These are phyloP conservation scores for Ocimum tenuiflorum DNA, from an alignment of 257 asterid genomes.

Conservation along the genomic window DNA sequence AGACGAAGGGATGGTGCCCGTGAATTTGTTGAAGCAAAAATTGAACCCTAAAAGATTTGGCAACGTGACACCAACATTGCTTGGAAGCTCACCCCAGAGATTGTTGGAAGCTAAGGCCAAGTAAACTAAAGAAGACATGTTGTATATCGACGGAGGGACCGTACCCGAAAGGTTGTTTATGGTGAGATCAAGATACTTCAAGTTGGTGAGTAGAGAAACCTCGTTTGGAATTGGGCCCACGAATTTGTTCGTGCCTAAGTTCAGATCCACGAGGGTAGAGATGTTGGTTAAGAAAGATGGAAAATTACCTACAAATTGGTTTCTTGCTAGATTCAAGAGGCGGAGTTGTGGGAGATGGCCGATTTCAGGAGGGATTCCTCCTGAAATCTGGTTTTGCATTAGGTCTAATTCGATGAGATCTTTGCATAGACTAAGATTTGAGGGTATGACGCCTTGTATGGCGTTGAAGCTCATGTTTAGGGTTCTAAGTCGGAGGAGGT, in stretches of 20 bases:
- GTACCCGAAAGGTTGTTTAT: slow-evolving; percentile 33
- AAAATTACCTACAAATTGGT: slow-evolving; percentile 38
- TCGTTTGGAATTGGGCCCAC: slow-evolving; percentile 33
- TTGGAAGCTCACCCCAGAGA: slow-evolving; percentile 42
- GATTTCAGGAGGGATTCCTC: slow-evolving; percentile 32
- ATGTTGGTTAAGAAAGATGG: slow-evolving; percentile 41
- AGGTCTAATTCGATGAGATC: slow-evolving; percentile 32
- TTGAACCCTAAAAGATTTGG: slow-evolving; percentile 47
- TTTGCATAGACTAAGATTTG: slow-evolving; percentile 30
- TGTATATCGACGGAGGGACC: slow-evolving; percentile 40
- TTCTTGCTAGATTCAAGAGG: slow-evolving; percentile 35
- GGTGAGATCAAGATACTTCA: slow-evolving; percentile 45
- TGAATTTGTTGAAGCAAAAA: slow-evolving; percentile 45
- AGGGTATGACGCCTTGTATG: slow-evolving; percentile 36
- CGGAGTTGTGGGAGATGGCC: slow-evolving; percentile 30
- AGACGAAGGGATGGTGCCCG: slow-evolving; percentile 51
- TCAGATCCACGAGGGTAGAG: slow-evolving; percentile 23
- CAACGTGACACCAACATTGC: slow-evolving; percentile 33
- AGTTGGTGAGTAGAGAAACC: slow-evolving; percentile 25
- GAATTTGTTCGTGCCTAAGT: slow-evolving; percentile 31
- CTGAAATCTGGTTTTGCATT: slow-evolving; percentile 41
- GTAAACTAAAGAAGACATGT: slow-evolving; percentile 31
- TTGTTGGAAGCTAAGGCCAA: slow-evolving; percentile 28
- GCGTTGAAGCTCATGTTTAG: slow-evolving; percentile 34
- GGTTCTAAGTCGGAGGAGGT: slow-evolving; percentile 26